Percentiles rank a stretch among this genome's conserved stretches.
phyloP scores from a whole-genome alignment of 1,284 basidiomycete species.

The Abortiporus biennis region DNA sequence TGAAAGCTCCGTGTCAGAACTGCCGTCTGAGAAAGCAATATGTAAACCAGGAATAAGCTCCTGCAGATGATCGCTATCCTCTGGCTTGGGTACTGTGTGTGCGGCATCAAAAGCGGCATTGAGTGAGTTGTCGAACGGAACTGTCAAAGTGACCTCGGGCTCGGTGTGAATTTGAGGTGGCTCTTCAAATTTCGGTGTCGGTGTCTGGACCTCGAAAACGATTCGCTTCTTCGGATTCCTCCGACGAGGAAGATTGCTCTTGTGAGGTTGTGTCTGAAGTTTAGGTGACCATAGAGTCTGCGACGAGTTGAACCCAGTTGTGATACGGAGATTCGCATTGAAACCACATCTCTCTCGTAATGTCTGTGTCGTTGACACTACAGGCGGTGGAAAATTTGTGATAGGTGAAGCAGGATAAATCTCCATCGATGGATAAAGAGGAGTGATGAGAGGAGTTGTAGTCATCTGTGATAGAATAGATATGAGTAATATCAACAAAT shows the following conservation, averaged over 20 bases:
- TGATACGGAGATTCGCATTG: too few relatives aligned
- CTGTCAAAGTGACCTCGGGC: neutral
- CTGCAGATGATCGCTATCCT: constrained; percentile 18
- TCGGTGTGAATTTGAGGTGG: neutral
- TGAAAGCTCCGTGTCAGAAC: constrained; percentile 5
- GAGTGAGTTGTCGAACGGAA: neutral
- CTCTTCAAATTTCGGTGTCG: neutral
- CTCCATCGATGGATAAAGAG: constrained; percentile 1
- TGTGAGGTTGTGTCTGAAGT: constrained; percentile 22
- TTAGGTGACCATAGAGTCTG: constrained; percentile 18
- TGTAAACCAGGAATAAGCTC: constrained; percentile 20
- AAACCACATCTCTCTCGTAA: constrained; percentile 21
- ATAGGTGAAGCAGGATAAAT: constrained; percentile 20
- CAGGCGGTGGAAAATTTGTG: constrained; percentile 20
- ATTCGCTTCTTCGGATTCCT: constrained; percentile 20
- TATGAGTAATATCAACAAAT: constrained; percentile 1
- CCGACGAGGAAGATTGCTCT: constrained; percentile 21
- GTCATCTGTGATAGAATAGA: constrained; percentile 1
- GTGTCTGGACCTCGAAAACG: constrained; percentile 7
- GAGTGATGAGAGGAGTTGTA: constrained; percentile 1
- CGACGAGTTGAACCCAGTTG: constrained; percentile 11
- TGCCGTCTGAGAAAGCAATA: constrained; percentile 17
- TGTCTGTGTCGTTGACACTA: constrained; percentile 11
- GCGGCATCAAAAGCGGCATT: constrained; percentile 4
- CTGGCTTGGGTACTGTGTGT: constrained; percentile 8